Conservation (phyloP, 139 green algal species). For the Gonium pectorale region DNA sequence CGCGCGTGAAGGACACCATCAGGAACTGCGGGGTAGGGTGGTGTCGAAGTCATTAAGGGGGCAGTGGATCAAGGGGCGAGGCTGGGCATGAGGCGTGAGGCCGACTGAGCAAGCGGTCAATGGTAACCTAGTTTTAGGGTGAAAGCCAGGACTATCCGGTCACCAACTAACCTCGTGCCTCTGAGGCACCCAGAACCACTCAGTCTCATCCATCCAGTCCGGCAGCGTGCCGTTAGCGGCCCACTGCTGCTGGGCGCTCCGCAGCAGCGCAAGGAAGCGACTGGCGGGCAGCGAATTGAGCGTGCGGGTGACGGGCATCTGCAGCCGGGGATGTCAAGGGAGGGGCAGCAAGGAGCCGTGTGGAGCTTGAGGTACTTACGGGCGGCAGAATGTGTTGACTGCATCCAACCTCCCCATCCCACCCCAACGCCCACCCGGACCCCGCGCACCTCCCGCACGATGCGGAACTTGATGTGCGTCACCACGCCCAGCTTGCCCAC, state of each 20-base stretch:
- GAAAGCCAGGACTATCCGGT: no score
- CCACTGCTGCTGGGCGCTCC: conserved; percentile 37
- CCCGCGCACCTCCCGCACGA: conserved; percentile 56
- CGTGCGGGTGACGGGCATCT: conserved; percentile 57
- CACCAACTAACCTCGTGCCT: conserved; percentile 46
- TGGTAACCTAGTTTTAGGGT: no score
- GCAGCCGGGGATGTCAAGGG: not conserved
- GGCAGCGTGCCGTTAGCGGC: conserved; percentile 42
- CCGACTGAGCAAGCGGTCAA: no score
- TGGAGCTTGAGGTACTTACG: no score
- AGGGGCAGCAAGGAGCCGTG: not conserved
- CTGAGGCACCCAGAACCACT: conserved; percentile 70
- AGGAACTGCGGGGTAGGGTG: conserved; percentile 59
- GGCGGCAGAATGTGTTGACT: no score
- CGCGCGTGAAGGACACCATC: conserved; percentile 58
- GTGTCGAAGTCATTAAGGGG: no score
- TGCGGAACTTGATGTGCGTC: conserved; percentile 60
- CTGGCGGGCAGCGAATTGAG: conserved; percentile 46
- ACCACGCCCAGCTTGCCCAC: conserved; percentile 71
- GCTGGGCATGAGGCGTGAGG: no score
- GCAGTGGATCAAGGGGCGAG: no score
- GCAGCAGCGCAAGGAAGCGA: conserved; percentile 51
- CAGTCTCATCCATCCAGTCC: conserved; percentile 58
- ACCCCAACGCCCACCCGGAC: not conserved
- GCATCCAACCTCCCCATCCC: not conserved